Percentiles rank a stretch among this genome's conserved stretches.
phyloP scores from a whole-genome alignment of 2,329 filamentous ascomycete species.

The Pseudogymnoascus sp. region DNA sequence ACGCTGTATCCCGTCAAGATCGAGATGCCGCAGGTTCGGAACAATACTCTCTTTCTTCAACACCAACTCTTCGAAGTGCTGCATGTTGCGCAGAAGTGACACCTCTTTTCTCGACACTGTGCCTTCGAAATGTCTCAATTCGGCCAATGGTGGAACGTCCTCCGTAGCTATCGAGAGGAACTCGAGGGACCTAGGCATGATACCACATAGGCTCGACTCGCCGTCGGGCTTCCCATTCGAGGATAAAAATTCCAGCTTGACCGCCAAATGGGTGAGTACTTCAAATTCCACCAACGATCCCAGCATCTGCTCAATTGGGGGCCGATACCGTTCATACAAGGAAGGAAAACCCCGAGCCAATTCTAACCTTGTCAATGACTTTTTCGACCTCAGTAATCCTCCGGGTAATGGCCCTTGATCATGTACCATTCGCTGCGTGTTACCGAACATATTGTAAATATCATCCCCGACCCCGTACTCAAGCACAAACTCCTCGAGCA shows the following conservation, averaged over 20 bases:
- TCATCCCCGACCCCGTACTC: neutral
- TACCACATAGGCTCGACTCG: neutral
- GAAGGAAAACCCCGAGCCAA: neutral
- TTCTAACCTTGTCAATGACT: neutral
- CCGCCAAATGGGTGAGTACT: neutral
- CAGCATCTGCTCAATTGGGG: neutral
- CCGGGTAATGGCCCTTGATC: neutral
- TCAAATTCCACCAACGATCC: neutral
- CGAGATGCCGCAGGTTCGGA: neutral
- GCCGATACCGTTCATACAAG: neutral
- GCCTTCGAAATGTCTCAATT: neutral
- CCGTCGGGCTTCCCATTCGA: neutral
- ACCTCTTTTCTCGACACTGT: neutral
- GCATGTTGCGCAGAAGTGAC: neutral
- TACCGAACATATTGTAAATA: neutral
- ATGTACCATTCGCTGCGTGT: neutral
- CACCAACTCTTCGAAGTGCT: neutral
- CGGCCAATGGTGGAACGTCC: neutral
- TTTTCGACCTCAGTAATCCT: neutral
- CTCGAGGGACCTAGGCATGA: neutral
- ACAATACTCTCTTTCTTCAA: neutral
- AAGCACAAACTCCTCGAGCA: neutral
- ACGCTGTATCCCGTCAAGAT: neutral
- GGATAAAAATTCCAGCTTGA: neutral
- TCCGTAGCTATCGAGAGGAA: neutral